Evolutionary conservation across 257 asterid genomes (phyloP).

Genomic region (Solanum chmielewskii): DNA sequence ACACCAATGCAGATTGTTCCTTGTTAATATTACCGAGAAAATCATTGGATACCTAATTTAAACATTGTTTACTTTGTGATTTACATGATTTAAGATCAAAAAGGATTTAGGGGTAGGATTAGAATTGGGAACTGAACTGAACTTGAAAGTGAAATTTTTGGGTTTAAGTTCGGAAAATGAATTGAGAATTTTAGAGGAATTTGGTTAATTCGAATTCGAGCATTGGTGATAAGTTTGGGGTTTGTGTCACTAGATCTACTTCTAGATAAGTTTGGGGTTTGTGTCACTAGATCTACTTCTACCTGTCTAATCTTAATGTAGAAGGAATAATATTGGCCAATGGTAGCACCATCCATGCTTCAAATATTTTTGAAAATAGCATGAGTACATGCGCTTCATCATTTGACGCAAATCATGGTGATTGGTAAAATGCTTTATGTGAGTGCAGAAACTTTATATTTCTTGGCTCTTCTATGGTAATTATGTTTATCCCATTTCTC

Average conservation of each 20-base stretch:
- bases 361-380: constrained; percentile 8
- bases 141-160: background rate
- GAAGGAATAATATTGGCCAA: constrained; percentile 13
- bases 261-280: constrained; percentile 33
- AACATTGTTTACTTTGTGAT: background rate
- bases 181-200: too few species aligned
- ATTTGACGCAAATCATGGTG: constrained; percentile 29
- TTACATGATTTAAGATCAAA: background rate
- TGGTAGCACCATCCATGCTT: constrained; percentile 7
- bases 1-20: background rate
- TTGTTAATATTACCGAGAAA: background rate
- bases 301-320: constrained; percentile 4
- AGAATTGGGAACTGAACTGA: background rate
- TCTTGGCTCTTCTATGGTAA: background rate
- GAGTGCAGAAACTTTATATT: constrained; percentile 15
- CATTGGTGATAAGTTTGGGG: constrained; percentile 28
- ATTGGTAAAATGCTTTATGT: constrained; percentile 19
- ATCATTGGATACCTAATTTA: background rate
- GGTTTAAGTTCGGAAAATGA: too few species aligned
- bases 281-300: constrained; percentile 14
- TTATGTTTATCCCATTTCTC: background rate
- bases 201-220: background rate
- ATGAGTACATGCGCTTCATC: constrained; percentile 26
- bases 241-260: constrained; percentile 23
- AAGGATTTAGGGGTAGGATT: background rate